phyloP scores from a whole-genome alignment of 2,329 filamentous ascomycete species.

The Colletotrichum endophyticum region DNA sequence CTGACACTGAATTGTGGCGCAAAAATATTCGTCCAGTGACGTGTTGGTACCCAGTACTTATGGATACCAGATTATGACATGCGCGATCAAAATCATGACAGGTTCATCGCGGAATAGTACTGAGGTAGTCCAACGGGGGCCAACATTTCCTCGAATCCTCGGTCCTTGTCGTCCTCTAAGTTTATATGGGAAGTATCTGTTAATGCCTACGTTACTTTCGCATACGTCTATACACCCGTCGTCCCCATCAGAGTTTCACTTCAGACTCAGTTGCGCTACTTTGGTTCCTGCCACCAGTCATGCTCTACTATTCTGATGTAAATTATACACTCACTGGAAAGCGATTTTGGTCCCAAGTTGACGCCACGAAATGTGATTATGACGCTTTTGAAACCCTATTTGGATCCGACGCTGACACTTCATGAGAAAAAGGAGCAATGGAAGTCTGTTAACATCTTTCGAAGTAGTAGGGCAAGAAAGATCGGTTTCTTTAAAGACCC shows the following conservation, averaged over 20 bases:
- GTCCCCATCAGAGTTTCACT: no score
- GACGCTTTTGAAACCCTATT: neutral
- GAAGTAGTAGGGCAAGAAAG: no score
- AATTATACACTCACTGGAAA: no score
- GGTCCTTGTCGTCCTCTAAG: neutral
- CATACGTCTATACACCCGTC: no score
- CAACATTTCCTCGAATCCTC: no score
- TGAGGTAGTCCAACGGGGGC: fast-evolving
- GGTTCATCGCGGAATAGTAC: neutral
- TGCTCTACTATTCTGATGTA: neutral
- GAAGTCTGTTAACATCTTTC: no score
- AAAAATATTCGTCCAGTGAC: no score
- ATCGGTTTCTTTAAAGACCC: fast-evolving
- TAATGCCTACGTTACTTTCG: neutral
- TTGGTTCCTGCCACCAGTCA: neutral
- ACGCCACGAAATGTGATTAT: fast-evolving
- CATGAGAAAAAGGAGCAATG: neutral
- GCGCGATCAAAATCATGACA: neutral
- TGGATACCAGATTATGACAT: neutral
- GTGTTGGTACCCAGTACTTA: no score
- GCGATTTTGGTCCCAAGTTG: no score
- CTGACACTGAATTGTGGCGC: fast-evolving
- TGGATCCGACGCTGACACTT: fast-evolving
- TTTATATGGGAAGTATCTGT: fast-evolving
- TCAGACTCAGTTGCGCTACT: neutral